These are phyloP conservation scores for Thielaviopsis punctulata DNA, from an alignment of 2,329 filamentous ascomycete species.

Conservation along the genomic window DNA sequence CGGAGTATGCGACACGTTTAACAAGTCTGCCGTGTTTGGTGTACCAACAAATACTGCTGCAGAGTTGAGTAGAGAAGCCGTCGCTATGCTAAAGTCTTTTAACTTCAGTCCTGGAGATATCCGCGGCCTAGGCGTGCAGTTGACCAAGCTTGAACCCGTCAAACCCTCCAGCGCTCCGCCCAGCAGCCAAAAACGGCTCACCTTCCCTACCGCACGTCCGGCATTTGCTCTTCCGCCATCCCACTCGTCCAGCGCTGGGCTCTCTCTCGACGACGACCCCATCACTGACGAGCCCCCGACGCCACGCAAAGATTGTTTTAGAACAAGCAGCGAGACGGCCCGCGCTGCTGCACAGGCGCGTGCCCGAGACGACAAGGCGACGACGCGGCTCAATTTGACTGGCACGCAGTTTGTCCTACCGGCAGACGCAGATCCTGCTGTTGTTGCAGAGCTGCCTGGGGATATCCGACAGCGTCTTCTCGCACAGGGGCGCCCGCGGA, in stretches of 20 bases:
- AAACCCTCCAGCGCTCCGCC: slow-evolving; percentile 36
- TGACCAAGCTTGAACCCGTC: slow-evolving; percentile 77
- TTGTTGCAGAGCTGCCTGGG: slow-evolving; percentile 65
- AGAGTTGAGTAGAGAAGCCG: slow-evolving; percentile 59
- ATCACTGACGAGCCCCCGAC: slow-evolving; percentile 3
- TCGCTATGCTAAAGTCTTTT: slow-evolving; percentile 68
- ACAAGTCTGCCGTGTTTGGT: slow-evolving; percentile 69
- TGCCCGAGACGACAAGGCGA: slow-evolving; percentile 35
- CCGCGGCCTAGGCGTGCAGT: slow-evolving; percentile 79
- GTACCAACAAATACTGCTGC: slow-evolving; percentile 64
- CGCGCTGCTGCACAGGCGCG: slow-evolving; percentile 32
- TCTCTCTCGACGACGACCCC: slow-evolving; percentile 4
- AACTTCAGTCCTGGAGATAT: slow-evolving; percentile 80
- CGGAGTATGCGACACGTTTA: slow-evolving; percentile 87
- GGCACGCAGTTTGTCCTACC: slow-evolving; percentile 91
- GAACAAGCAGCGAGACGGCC: slow-evolving; percentile 27
- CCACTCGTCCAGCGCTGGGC: slow-evolving; percentile 6
- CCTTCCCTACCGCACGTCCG: slow-evolving; percentile 39
- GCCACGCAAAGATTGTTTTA: not conserved
- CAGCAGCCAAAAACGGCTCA: slow-evolving; percentile 63
- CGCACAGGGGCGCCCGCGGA: slow-evolving; percentile 28
- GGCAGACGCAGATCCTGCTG: slow-evolving; percentile 60
- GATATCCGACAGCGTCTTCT: slow-evolving; percentile 68
- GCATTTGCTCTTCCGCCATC: slow-evolving; percentile 16
- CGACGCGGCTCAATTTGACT: slow-evolving; percentile 54